These are phyloP conservation scores for Insectozyma bohioensis DNA, from an alignment of 1,139 yeast species.

Conservation along the genomic window DNA sequence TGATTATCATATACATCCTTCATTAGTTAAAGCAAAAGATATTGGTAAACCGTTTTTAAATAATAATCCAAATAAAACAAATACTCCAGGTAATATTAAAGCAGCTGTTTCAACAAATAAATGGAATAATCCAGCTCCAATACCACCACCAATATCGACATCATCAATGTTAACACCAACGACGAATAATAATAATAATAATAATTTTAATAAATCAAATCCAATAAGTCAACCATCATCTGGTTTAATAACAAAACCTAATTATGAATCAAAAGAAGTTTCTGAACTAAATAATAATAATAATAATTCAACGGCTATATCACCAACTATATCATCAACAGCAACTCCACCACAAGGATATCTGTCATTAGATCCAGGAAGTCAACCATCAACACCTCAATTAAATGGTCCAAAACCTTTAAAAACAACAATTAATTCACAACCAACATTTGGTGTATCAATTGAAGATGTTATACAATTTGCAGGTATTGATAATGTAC, in stretches of 20 bases:
- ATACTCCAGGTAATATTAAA: constrained; percentile 23
- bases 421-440: constrained; percentile 13
- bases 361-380: constrained; percentile 42
- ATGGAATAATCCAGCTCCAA: constrained; percentile 10
- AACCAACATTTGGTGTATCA: constrained; percentile 78
- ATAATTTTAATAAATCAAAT: too few species aligned
- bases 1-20: constrained; percentile 76
- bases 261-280: background rate
- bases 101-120: constrained; percentile 11
- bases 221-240: too few species aligned
- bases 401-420: constrained; percentile 46
- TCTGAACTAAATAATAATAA: constrained; percentile 3
- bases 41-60: constrained; percentile 41
- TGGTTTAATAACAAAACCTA: background rate
- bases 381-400: constrained; percentile 21
- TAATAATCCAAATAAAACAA: constrained; percentile 16
- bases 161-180: constrained; percentile 3
- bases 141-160: constrained; percentile 2
- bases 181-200: too few species aligned
- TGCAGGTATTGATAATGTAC: constrained; percentile 86
- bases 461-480: constrained; percentile 71
- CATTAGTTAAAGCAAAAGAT: constrained; percentile 43
- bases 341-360: constrained; percentile 12
- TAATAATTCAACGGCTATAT: constrained; percentile 1
- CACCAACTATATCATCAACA: constrained; percentile 1